Conservation (phyloP, 495 filamentous ascomycete genomes). For the Penicillium angulare region DNA sequence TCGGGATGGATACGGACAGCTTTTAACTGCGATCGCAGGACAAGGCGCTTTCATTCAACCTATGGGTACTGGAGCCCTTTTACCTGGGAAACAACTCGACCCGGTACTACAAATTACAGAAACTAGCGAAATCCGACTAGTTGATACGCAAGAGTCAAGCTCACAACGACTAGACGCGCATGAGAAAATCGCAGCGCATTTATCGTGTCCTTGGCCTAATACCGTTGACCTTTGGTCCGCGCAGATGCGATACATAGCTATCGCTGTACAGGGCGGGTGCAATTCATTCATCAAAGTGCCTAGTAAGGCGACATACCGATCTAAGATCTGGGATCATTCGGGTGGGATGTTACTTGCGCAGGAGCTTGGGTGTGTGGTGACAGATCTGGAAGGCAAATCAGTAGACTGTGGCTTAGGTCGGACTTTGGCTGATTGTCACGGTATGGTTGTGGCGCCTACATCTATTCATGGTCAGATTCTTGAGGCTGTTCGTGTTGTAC, state of each 20-base stretch:
- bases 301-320: conserved; percentile 44
- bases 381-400: conserved; percentile 53
- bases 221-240: conserved; percentile 59
- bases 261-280: conserved; percentile 55
- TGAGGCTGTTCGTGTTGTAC: conserved; percentile 32
- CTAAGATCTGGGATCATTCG: conserved; percentile 73
- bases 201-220: conserved; percentile 49
- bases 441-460: conserved; percentile 45
- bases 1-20: conserved; percentile 49
- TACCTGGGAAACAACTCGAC: conserved; percentile 36
- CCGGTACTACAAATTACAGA: conserved; percentile 27
- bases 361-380: conserved; percentile 63
- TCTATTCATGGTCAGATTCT: conserved; percentile 37
- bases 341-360: conserved; percentile 66
- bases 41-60: conserved; percentile 54
- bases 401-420: conserved; percentile 43
- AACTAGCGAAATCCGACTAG: conserved; percentile 41
- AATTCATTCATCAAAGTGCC: conserved; percentile 65
- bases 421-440: conserved; percentile 37
- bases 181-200: conserved; percentile 43
- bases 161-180: conserved; percentile 45
- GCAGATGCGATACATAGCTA: conserved; percentile 62
- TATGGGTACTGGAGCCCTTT: conserved; percentile 36
- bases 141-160: conserved; percentile 42
- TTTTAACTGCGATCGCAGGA: conserved; percentile 56